Conservation (phyloP, 169 alveolate species). For the Theileria sp. region DNA sequence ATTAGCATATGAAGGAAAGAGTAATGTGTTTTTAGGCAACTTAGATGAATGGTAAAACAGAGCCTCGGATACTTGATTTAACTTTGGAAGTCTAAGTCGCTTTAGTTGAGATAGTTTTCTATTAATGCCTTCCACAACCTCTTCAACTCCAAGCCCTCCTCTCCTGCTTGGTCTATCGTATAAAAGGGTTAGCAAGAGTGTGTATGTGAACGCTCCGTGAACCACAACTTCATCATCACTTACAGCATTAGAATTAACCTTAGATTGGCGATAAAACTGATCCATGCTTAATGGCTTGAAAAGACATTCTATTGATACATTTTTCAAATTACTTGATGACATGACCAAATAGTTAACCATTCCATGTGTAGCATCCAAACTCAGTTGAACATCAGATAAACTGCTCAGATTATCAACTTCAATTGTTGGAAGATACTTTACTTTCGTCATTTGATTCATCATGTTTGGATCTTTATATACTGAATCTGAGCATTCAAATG, state of each 20-base stretch:
- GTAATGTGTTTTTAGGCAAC: slow-evolving; percentile 72
- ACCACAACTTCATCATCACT: slow-evolving; percentile 51
- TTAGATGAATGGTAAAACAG: slow-evolving; percentile 81
- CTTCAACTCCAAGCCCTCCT: slow-evolving; percentile 67
- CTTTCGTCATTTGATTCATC: slow-evolving; percentile 81
- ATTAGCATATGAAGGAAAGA: slow-evolving; percentile 33
- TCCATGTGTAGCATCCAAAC: slow-evolving; percentile 65
- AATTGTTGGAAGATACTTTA: slow-evolving; percentile 80
- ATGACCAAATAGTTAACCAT: slow-evolving; percentile 66
- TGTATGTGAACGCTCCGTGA: slow-evolving; percentile 85
- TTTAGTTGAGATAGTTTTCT: slow-evolving; percentile 71
- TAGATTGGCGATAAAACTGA: slow-evolving; percentile 5
- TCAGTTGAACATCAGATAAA: slow-evolving; percentile 75
- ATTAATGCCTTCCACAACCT: slow-evolving; percentile 71
- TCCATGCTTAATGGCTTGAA: slow-evolving; percentile 65
- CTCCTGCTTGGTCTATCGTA: slow-evolving; percentile 71
- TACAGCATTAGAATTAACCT: slow-evolving; percentile 10
- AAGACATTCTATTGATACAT: slow-evolving; percentile 81
- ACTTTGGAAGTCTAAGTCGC: slow-evolving; percentile 68
- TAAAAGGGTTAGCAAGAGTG: slow-evolving; percentile 73
- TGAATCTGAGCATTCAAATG: slow-evolving; percentile 75
- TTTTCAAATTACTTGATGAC: slow-evolving; percentile 82
- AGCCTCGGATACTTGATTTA: slow-evolving; percentile 77
- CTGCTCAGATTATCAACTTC: slow-evolving; percentile 81
- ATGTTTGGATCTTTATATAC: slow-evolving; percentile 77